phyloP scores from a whole-genome alignment of 345 rosid genomes.

The Brassica napus region Da-Ae NC_063448.1:23141001-23141500 shows the following conservation, averaged over 20 bases:
- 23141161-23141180: constrained; percentile 26
- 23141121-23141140: constrained; percentile 12
- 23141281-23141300: not conserved
- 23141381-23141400: not conserved
- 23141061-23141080: not conserved
- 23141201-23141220: not conserved
- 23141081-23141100: not conserved
- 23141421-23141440: not conserved
- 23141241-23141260: not conserved
- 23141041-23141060: not conserved
- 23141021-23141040: not conserved
- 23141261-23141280: not conserved
- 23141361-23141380: not conserved
- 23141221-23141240: not conserved
- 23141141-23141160: constrained; percentile 13
- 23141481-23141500: not conserved
- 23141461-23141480: not conserved
- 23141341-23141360: not conserved
- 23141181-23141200: constrained; percentile 29
- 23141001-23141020: not conserved
- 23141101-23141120: not conserved
- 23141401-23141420: not conserved
- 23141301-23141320: not conserved
- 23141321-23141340: not conserved
- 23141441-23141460: not conserved